A percentile compares a stretch with the other conserved stretches of the same genome.
phyloP scores from a whole-genome alignment of 371 early-diverging fungal genomes.

The Polyrhizophydium stewartii region DNA sequence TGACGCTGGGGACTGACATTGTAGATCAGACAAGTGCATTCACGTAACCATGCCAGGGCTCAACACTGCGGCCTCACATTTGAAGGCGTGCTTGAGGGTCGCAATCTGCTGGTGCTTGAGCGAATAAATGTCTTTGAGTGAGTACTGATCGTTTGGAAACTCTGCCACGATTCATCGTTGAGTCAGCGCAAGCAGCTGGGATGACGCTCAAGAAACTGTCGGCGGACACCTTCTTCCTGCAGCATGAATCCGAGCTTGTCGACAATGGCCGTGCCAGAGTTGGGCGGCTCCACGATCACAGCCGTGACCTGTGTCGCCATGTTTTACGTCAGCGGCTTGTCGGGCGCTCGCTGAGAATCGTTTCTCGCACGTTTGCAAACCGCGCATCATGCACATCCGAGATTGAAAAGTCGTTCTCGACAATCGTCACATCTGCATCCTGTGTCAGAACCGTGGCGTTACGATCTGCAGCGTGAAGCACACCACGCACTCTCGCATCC shows the following conservation, averaged over 20 bases:
- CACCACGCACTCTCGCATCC: constrained; percentile 72
- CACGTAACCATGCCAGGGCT: background rate
- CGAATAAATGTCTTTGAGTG: constrained; percentile 36
- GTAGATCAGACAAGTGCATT: too few relatives aligned
- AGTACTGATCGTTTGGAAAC: constrained; percentile 36
- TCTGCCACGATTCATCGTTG: constrained; percentile 13
- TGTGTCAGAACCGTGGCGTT: too few relatives aligned
- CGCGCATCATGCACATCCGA: constrained; percentile 56
- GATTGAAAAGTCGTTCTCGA: constrained; percentile 64
- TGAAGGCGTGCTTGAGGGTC: constrained; percentile 66
- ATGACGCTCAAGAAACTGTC: too few relatives aligned
- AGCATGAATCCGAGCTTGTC: constrained; percentile 47
- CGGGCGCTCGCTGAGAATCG: too few relatives aligned
- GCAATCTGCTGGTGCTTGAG: constrained; percentile 63
- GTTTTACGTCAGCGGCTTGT: too few relatives aligned
- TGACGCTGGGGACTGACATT: constrained; percentile 73
- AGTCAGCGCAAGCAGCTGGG: background rate
- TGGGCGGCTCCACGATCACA: constrained; percentile 39
- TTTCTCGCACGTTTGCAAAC: constrained; percentile 50
- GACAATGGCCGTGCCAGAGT: constrained; percentile 37
- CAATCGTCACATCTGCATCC: constrained; percentile 51
- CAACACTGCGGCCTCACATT: constrained; percentile 46
- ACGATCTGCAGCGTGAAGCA: too few relatives aligned
- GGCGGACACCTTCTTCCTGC: constrained; percentile 48
- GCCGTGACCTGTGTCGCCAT: constrained; percentile 20